Evolutionary conservation across 495 filamentous ascomycete species (phyloP), one percentile per base, ranked within the genome.

Genomic region (Aspergillus nanangensis): DNA sequence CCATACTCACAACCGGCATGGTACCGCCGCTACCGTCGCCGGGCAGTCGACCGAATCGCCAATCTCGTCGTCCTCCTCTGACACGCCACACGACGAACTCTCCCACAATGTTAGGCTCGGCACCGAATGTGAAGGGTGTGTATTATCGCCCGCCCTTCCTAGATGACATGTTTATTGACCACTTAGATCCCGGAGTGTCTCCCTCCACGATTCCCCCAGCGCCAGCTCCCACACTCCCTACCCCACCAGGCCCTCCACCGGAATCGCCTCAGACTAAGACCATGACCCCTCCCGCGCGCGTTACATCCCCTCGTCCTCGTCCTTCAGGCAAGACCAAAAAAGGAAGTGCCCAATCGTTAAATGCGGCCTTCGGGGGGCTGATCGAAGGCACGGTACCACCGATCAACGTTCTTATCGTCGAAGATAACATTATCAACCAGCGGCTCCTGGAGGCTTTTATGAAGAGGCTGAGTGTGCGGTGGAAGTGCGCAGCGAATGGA

Each of bases 371-470:
- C 44, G 72, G 84, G 1, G 84, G 82, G n/a, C 74, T 89, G 38
- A 79, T 93, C 10, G 87, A 87, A 55, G 82, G 83, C 41, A 84
- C 87, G 5, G 90, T 98, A 2, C 93, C 93, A 8, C 93, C 93
- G 17, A 98, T 98, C 65, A 97, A 95, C 54, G 91, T 97, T 8
- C 74, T 98, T 14, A 96, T 98, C 45, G 93, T 98, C 25, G 93
- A 98, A 69, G 93, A 98, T 70, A 98, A 98, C 62, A 85, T 92
- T 48, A 97, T 98, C 75, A 98, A 98, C 55, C 75, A 97, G 39
- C 82, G 87, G 39, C 79, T 98, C 4, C 69, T 98, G 2, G 93
- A 97, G 57, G 90, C 90, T 0, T 95, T 98, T 62, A 93, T 97
- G 78, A 96, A 95, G 62, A 79, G 92, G 36, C 77, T 98, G 25